Base-by-base conservation (phyloP, 768 basidiomycete genomes). In the Suillus variegatus region DNA sequence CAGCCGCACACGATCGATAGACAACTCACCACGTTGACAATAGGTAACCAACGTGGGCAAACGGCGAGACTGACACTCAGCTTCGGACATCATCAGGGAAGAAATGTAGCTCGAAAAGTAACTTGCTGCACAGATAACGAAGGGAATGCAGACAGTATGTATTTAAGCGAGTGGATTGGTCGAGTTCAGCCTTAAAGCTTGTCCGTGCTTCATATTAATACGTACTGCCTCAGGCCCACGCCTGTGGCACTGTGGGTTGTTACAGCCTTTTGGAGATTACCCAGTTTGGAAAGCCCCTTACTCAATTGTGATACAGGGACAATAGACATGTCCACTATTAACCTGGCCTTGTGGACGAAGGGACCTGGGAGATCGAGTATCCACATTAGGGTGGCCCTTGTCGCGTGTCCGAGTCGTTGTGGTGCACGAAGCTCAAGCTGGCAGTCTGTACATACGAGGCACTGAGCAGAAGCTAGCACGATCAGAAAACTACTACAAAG, bases 21-120 rank as follows among this genome's bases (percentile, higher is more conserved):
- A 32, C 4, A 47, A 69, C 86, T 75, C 69, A 92, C 91, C 87
- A 74, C 89, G 84, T 75, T 93, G 91, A 69, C 92, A 94, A 58
- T 86, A 84, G 47, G 84, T 79, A 2, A 90, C 88, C 41, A 94
- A 84, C 41, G 86, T 82, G 28, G 86, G 90, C 28, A 93, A 75
- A 32, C 83, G 82, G 63, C 81, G 77, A 64, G 69, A 68, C 36
- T 68, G 60, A 22, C 64, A 51, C 60, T 82, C 82, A 54, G 67
- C 67, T 35, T 82, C 79, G 49, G 74, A 70, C 61, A 73, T 69
- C 79, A 81, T 84, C 35, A 43, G 47, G 43, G 40, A 60, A 38
- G 43, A 52, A 47, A 68, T 55, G 51, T 47, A 64, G 61, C 68
- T 51, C 62, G 64, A 63, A 64, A 62, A 55, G 60, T 22, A 55